Base-by-base conservation (phyloP, 2,329 filamentous ascomycete genomes). In the Pyricularia sp. region DNA sequence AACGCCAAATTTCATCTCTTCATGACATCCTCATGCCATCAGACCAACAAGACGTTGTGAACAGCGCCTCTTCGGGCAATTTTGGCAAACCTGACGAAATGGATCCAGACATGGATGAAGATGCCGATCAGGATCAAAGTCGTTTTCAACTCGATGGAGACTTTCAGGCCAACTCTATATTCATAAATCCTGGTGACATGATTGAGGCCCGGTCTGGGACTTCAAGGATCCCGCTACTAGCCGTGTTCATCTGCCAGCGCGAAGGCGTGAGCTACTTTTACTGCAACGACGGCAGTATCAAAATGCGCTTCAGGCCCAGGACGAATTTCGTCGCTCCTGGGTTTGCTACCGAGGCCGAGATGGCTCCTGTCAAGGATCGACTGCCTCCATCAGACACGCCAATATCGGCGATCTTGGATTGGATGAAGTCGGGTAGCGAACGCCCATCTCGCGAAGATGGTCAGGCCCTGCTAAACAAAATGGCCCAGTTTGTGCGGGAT, bases 191-290 rank as follows among this genome's bases (percentile, higher is more conserved):
- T 2, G 85, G 85, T 61, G 85, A 86, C 71, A 75, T 87, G 64
- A 78, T 87, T 28, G 85, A 87, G 72, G 72, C 86, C 70, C 70
- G 70, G 58, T 70, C 72, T 3, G 70, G 73, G 31, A 70, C 72
- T 59, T 74, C 64, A 71, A 72, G 83, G 30, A 76, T 82, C 25
- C 81, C 83, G 4, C 71, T 85, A 20, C 77, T 88, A 64, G 86
- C 81, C 14, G 74, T 88, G 64, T 86, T 83, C 71, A 77, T 88
- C 9, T 85, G 85, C 17, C 81, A 77, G 68, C 80, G 84, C 71
- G 80, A 83, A 58, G 81, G 81, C 23, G 78, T 82, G 61, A 79
- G 86, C 71, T 84, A 87, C 74, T 86, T 84, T 74, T 87, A 86
- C 74, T 82, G 83, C 33, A 80, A 75, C 71, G 82, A 80, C 20